These are phyloP conservation scores for Cyamopsis tetragonoloba DNA, from an alignment of 306 rosid genomes.

Conservation along the genomic window DNA sequence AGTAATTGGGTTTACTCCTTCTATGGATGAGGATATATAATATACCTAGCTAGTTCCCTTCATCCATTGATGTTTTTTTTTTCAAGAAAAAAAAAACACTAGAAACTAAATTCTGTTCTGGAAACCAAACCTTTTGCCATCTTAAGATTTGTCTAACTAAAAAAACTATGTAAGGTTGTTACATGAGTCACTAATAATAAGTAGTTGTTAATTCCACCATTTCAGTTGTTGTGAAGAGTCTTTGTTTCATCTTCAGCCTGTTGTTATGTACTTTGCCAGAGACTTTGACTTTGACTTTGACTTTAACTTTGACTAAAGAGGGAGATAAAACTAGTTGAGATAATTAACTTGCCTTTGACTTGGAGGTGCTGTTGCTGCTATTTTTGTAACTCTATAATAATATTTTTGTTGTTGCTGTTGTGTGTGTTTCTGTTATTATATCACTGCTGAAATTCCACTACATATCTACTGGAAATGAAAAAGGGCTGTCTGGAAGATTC, in stretches of 20 bases:
- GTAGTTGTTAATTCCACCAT: constrained; percentile 19
- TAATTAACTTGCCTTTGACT: constrained; percentile 7
- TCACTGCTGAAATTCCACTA: constrained; percentile 26
- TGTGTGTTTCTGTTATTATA: constrained; percentile 13
- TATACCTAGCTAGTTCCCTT: background rate
- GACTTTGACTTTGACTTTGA: constrained; percentile 22
- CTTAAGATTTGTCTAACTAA: constrained; percentile 4
- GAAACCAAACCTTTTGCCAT: constrained; percentile 1
- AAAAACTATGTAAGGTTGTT: constrained; percentile 18
- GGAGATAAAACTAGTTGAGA: background rate
- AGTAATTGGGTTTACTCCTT: constrained; percentile 4
- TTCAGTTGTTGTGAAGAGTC: background rate
- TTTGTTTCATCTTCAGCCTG: constrained; percentile 9
- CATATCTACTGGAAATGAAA: constrained; percentile 34
- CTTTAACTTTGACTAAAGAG: too few relatives aligned
- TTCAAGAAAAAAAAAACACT: background rate
- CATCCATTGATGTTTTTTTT: background rate
- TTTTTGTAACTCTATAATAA: too few relatives aligned
- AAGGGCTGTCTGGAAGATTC: constrained; percentile 80
- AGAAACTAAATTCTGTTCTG: constrained; percentile 1
- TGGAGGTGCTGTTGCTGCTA: background rate
- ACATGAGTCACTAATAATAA: constrained; percentile 14
- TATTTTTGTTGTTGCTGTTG: background rate
- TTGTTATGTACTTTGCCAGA: constrained; percentile 20
- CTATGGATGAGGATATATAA: background rate